Evolutionary conservation across 257 asterid species (phyloP).

Genomic region (Solanum phureja): DNA sequence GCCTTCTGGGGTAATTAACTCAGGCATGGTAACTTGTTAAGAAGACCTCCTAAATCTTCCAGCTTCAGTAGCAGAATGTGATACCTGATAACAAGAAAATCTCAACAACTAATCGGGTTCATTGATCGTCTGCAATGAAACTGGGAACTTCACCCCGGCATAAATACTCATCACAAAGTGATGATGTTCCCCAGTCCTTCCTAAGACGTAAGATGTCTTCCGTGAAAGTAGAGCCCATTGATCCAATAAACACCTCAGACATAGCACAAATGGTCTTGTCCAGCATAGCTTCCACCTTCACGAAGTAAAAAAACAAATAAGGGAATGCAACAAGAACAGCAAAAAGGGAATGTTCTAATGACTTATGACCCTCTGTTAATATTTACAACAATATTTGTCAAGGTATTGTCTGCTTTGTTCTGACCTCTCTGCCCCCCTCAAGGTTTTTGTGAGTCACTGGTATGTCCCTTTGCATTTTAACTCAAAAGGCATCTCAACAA

Average conservation of each 20-base stretch:
- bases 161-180: constrained; percentile 78
- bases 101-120: not conserved
- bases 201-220: constrained; percentile 91
- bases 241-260: constrained; percentile 77
- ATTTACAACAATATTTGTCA: not conserved
- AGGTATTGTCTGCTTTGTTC: not conserved
- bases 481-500: not conserved
- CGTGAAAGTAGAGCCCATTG: constrained; percentile 92
- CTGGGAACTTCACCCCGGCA: constrained; percentile 76
- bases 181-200: constrained; percentile 86
- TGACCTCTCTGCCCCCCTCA: not conserved
- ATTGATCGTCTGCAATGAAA: constrained; percentile 76
- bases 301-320: not conserved
- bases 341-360: not conserved
- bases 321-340: not conserved
- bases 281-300: constrained; percentile 95
- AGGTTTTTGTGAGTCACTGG: not conserved
- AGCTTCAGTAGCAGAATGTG: not conserved
- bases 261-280: constrained; percentile 93
- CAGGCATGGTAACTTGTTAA: not conserved
- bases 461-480: not conserved
- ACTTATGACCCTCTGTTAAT: not conserved
- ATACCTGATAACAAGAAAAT: not conserved
- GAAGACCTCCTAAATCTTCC: not conserved
- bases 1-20: not conserved